Evolutionary conservation across 331 rosid species (phyloP).

Genomic region (Arachis monticola): DNA sequence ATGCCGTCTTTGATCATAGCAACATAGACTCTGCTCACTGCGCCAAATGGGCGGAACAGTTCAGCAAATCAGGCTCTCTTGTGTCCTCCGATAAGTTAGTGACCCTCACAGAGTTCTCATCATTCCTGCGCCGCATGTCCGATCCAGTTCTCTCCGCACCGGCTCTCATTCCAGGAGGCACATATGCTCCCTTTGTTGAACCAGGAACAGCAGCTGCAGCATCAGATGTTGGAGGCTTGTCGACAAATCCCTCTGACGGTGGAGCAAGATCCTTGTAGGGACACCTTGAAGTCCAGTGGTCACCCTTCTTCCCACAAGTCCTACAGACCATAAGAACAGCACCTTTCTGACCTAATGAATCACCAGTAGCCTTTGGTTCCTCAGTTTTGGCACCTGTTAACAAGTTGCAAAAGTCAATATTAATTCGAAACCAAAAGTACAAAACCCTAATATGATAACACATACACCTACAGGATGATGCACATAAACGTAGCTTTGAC

Average conservation of each 20-base stretch:
- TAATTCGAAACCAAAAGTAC: neutral
- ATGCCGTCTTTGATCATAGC: slow-evolving; percentile 92
- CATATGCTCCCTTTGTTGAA: slow-evolving; percentile 67
- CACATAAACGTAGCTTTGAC: neutral
- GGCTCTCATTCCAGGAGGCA: slow-evolving; percentile 84
- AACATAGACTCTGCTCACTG: slow-evolving; percentile 90
- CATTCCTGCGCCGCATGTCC: slow-evolving; percentile 94
- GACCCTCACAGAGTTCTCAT: slow-evolving; percentile 95
- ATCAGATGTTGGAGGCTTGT: slow-evolving; percentile 67
- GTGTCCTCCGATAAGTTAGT: slow-evolving; percentile 98
- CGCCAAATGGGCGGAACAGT: slow-evolving; percentile 94
- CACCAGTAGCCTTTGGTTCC: slow-evolving; percentile 74
- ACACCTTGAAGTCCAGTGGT: slow-evolving; percentile 97
- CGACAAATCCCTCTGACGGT: slow-evolving; percentile 60
- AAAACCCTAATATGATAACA: neutral
- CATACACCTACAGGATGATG: neutral
- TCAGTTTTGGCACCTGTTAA: slow-evolving; percentile 75
- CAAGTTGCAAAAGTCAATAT: slow-evolving; percentile 13
- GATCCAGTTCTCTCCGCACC: slow-evolving; percentile 75
- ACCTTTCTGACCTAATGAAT: slow-evolving; percentile 66
- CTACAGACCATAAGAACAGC: slow-evolving; percentile 95
- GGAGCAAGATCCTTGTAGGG: slow-evolving; percentile 92
- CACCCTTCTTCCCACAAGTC: slow-evolving; percentile 96
- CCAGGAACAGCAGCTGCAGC: slow-evolving; percentile 48
- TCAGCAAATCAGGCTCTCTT: slow-evolving; percentile 92